Base-by-base conservation (phyloP, 768 basidiomycete genomes). In the Rhizopogon vulgaris region DNA sequence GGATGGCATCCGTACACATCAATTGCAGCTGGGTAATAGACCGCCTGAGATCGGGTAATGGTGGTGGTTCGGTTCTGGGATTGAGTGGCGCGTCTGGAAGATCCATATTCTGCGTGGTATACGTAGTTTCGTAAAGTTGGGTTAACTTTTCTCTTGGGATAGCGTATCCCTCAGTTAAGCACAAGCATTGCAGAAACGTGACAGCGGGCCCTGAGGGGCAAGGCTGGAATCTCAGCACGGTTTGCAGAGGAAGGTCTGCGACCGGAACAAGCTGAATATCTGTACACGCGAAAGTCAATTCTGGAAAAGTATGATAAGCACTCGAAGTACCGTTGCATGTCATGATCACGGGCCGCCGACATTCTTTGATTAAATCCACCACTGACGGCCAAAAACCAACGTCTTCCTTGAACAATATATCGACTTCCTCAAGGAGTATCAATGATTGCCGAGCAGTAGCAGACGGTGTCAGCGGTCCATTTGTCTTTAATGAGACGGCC, bases 381-480 rank as follows among this genome's bases (percentile, higher is more conserved):
- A 97, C 80, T 2, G 87, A 80, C 14, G 85, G 76, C 91, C 91
- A 95, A 67, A 94, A 98, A 57, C 83, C 85, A 30, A 67, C 64
- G 70, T 94, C 96, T 45, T 93, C 90, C 54, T 82, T 83, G 71
- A 85, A 99, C 42, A 98, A 72, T 38, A 98, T 81, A 67, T 99
- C 96, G 6, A 92, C 95, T 64, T 99, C 96, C 67, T 99, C 96
- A 12, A 99, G 69, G 37, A 99, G 74, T 54, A 98, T 87, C 48
- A 95, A 65, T 0, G 92, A 94, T 71, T 99, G 95, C 51, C 82
- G 77, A 52, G 89, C 71, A 38, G 51, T 57, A 47, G 53, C 38
- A 32, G 43, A 54, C 25, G 32, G 59, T 10, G 40, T 41, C 18
- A 41, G 27, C 18, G 46, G 28, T 18, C 48, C 50, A 41, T 2